phyloP scores from a whole-genome alignment of 176 grass and related monocot genomes.

The Canna indica region DNA sequence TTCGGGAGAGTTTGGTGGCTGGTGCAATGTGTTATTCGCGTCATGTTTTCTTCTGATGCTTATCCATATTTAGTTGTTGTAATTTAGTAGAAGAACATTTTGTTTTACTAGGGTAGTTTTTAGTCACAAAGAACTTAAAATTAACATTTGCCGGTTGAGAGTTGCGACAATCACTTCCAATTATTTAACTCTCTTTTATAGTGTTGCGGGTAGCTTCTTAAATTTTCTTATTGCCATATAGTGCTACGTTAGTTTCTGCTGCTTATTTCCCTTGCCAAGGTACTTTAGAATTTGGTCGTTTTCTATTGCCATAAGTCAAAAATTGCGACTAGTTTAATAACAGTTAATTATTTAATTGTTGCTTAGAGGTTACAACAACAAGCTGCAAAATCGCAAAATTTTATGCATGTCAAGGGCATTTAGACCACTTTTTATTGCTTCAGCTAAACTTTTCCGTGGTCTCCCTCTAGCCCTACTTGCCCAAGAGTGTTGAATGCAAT shows the following conservation, averaged over 20 bases:
- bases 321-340: too few relatives aligned
- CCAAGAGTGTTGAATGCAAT: background rate
- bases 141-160: background rate
- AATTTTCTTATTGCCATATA: background rate
- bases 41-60: background rate
- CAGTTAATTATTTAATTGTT: too few relatives aligned
- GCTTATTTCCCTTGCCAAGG: background rate
- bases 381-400: too few relatives aligned
- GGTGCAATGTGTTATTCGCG: background rate
- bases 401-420: too few relatives aligned
- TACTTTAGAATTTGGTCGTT: too few relatives aligned
- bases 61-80: too few relatives aligned
- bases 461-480: too few relatives aligned
- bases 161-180: background rate
- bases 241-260: background rate
- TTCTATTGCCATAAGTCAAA: too few relatives aligned
- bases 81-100: background rate
- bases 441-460: background rate
- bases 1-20: background rate
- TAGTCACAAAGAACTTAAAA: background rate
- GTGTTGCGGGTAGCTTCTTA: too few relatives aligned
- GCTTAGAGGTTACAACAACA: too few relatives aligned
- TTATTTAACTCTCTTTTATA: background rate
- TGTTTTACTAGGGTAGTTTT: background rate
- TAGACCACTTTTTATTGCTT: background rate